phyloP scores from a whole-genome alignment of 2,329 filamentous ascomycete genomes.

The Colletotrichum godetiae region DNA sequence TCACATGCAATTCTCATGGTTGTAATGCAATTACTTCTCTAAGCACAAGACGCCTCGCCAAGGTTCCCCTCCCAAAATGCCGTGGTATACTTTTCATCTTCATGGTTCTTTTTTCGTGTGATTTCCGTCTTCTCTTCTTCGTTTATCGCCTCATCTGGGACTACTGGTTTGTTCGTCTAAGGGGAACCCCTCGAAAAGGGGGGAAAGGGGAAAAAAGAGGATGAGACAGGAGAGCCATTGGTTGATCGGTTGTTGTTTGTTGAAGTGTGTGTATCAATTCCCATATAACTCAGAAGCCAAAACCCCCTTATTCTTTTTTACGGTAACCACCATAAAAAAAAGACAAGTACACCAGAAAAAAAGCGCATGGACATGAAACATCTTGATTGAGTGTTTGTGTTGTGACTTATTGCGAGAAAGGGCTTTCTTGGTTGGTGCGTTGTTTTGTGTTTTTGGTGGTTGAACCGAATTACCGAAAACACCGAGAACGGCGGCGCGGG shows the following conservation, averaged over 20 bases:
- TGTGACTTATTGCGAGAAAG: slow-evolving; percentile 33
- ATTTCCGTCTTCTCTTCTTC: slow-evolving; percentile 7
- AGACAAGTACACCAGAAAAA: background rate
- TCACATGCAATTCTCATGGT: background rate
- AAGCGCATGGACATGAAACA: slow-evolving; percentile 34
- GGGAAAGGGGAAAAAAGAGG: background rate
- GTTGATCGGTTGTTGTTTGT: slow-evolving; percentile 2
- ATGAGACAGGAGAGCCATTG: background rate
- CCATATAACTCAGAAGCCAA: slow-evolving; percentile 32
- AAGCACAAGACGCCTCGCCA: slow-evolving; percentile 33
- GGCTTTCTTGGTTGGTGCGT: background rate
- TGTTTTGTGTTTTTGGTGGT: background rate
- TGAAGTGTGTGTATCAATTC: slow-evolving; percentile 33
- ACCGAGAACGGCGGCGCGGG: slow-evolving; percentile 6
- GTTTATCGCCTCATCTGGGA: slow-evolving; percentile 27
- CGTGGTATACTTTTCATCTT: slow-evolving; percentile 25
- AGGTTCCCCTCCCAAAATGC: slow-evolving; percentile 10
- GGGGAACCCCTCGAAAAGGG: background rate
- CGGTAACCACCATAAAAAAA: slow-evolving; percentile 6
- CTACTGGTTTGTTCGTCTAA: background rate
- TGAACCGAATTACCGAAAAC: slow-evolving; percentile 16
- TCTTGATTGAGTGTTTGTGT: slow-evolving; percentile 34
- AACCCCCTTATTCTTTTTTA: slow-evolving; percentile 15
- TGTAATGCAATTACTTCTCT: slow-evolving; percentile 26
- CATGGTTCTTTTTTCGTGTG: background rate